Conservation (phyloP, 2,329 filamentous ascomycete species). For the Fusarium kyushuense region DNA sequence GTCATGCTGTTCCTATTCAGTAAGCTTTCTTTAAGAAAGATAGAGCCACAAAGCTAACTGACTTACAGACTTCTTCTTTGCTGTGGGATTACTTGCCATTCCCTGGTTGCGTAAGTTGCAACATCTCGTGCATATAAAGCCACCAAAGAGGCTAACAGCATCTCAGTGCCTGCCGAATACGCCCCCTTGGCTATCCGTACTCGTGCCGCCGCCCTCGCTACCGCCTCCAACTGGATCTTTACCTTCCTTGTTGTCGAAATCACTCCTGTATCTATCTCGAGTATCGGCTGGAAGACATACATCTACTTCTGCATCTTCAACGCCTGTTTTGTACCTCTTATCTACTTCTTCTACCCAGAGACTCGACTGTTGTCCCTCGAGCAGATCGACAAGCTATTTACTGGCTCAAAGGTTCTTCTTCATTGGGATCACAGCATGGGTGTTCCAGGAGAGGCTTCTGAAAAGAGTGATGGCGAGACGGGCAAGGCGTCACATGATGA, state of each 20-base stretch:
- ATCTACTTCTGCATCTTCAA: constrained; percentile 56
- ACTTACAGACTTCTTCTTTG: constrained; percentile 54
- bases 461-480: constrained; percentile 35
- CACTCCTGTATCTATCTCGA: constrained; percentile 54
- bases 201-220: constrained; percentile 54
- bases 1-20: constrained; percentile 59
- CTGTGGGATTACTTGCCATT: constrained; percentile 56
- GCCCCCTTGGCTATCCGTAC: constrained; percentile 56
- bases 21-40: not conserved
- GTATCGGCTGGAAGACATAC: constrained; percentile 55
- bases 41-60: not conserved
- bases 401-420: constrained; percentile 49
- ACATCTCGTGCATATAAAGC: accelerated
- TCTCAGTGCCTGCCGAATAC: constrained; percentile 57
- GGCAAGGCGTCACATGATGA: constrained; percentile 37
- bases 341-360: constrained; percentile 64
- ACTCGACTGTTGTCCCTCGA: constrained; percentile 62
- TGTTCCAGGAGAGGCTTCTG: constrained; percentile 45
- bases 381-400: constrained; percentile 60
- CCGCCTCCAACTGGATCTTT: constrained; percentile 55
- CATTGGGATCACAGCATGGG: constrained; percentile 52
- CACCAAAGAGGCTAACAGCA: constrained; percentile 11
- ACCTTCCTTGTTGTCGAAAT: constrained; percentile 56
- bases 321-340: constrained; percentile 55
- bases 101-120: constrained; percentile 51